These are phyloP conservation scores for Podaxis sp. DNA, from an alignment of 768 basidiomycete genomes.

Conservation along the genomic window DNA sequence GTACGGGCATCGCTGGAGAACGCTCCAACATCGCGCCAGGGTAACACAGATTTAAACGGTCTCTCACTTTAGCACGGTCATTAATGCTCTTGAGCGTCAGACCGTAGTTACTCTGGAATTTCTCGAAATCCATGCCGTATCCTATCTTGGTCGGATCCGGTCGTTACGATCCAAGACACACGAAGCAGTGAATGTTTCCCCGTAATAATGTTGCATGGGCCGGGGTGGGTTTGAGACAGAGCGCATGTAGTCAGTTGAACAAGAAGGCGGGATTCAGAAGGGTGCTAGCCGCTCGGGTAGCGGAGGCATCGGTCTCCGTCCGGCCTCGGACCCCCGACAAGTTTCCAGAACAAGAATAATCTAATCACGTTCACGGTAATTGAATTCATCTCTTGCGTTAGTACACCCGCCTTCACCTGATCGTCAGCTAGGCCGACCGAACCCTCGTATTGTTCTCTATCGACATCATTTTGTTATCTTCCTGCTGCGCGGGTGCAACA, in stretches of 20 bases:
- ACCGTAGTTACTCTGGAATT: background rate
- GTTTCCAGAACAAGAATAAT: background rate
- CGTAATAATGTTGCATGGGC: too few species aligned
- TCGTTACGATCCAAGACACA: too few species aligned
- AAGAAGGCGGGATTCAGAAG: too few species aligned
- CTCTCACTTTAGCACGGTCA: background rate
- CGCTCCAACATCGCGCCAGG: background rate
- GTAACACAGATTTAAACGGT: background rate
- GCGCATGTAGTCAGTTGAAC: too few species aligned
- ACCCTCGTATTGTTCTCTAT: background rate
- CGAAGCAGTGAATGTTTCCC: too few species aligned
- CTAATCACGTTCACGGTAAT: slow-evolving; percentile 5
- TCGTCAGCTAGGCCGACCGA: background rate
- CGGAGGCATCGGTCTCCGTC: too few species aligned
- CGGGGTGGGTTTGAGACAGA: too few species aligned
- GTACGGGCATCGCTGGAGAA: background rate
- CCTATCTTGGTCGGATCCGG: background rate
- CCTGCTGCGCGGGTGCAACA: background rate
- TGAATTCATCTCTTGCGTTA: too few species aligned
- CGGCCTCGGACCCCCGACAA: background rate
- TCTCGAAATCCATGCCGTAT: background rate
- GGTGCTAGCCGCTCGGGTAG: too few species aligned
- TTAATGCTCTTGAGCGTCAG: background rate
- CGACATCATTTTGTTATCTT: background rate
- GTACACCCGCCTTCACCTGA: background rate